phyloP scores from a whole-genome alignment of 2,329 filamentous ascomycete species.

The Dothiorella sarmentorum region DNA sequence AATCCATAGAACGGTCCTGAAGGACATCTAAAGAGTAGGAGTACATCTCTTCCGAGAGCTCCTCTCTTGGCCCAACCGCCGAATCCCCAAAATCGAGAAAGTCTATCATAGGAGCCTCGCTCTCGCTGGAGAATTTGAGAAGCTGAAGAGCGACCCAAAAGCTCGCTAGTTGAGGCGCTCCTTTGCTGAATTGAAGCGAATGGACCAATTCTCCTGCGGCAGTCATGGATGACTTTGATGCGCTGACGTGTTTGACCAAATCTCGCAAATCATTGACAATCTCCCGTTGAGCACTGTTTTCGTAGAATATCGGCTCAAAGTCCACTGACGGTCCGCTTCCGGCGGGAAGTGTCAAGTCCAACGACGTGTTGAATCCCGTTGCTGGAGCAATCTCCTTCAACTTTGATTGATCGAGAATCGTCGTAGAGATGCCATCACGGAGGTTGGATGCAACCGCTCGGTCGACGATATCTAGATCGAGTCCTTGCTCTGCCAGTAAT shows the following conservation, averaged over 20 bases:
- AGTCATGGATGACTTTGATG: constrained; percentile 41
- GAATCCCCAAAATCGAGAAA: constrained; percentile 57
- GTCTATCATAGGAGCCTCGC: constrained; percentile 58
- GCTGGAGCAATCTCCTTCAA: not conserved
- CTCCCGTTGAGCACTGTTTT: constrained; percentile 61
- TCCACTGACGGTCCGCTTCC: constrained; percentile 22
- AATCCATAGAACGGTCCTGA: constrained; percentile 39
- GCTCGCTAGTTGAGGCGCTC: constrained; percentile 61
- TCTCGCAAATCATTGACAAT: constrained; percentile 61
- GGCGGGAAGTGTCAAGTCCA: not conserved
- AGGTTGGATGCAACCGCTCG: constrained; percentile 65
- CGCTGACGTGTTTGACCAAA: constrained; percentile 55
- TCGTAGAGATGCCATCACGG: constrained; percentile 65
- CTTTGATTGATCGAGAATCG: constrained; percentile 35
- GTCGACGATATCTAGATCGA: constrained; percentile 64
- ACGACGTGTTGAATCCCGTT: not conserved
- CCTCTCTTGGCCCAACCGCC: constrained; percentile 24
- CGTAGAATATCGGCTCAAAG: constrained; percentile 59
- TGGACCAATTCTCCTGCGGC: constrained; percentile 66
- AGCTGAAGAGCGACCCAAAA: constrained; percentile 80
- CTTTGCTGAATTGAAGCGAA: constrained; percentile 56
- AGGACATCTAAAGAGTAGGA: constrained; percentile 63
- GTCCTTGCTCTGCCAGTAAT: constrained; percentile 60
- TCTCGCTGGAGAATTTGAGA: constrained; percentile 55
- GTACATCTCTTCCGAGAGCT: constrained; percentile 61